Evolutionary conservation across 768 basidiomycete genomes (phyloP), one percentile per base, ranked within the genome.

Genomic region (Termitomyces sp.): DNA sequence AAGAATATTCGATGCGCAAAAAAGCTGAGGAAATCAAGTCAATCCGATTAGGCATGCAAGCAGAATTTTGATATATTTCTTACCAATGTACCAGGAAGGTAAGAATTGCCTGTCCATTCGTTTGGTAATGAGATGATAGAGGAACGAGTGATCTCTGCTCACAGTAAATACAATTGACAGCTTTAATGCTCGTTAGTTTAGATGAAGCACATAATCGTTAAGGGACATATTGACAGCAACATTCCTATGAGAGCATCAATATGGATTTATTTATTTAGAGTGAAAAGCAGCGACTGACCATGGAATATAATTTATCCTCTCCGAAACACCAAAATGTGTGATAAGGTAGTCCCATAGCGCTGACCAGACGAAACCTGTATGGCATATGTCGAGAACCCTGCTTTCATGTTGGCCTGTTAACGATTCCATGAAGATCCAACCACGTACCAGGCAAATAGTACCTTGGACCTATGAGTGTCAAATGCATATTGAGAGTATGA

Each of bases 1-100:
- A 66, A 66, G 55, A 68, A 68, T 57, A 75, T 74, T 27, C 74
- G 69, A 46, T 69, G 69, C 0, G 66, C 63, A 29, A 71, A 74
- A 47, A 74, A 76, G 53, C 75, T 75, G 48, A 5, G 17, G 43
- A 25, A 10, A 29, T 27, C 3, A 21, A 32, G 25, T 19, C 44
- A 16, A 12, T 37, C 21, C 21, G 58, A 27, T 17, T 42, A 3
- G 0, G n/a, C n/a, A 8, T n/a, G 27, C 25, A 32, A 17, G 27
- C 38, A 19, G 12, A 25, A 19, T 34, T 12, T 25, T 23, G 37
- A 16, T 11, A 5, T 37, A 46, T 5, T 14, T 7, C 63, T 32
- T 57, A 78, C 77, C 76, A 75, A 41, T 78, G 77, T 10, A 77
- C 75, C 4, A 72, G 64, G 41, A 77, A 75, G 10, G 76, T 77